These are phyloP conservation scores for Rubia peregrina DNA, from an alignment of 305 asterid species.

Conservation along the genomic window DNA sequence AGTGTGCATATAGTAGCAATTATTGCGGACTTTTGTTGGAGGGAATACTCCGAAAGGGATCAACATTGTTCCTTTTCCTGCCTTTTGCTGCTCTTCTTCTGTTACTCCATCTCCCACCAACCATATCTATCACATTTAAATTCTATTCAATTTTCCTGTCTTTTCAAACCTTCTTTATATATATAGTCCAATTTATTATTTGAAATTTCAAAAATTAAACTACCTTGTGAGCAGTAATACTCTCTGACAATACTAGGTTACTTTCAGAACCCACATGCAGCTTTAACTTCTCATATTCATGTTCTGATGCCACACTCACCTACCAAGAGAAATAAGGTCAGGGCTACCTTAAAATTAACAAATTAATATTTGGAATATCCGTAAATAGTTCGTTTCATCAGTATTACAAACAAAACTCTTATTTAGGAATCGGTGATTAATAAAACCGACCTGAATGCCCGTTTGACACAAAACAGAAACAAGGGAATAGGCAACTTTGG, in stretches of 20 bases:
- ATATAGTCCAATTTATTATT: background rate
- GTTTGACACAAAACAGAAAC: constrained; percentile 37
- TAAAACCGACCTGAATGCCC: constrained; percentile 42
- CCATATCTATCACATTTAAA: constrained; percentile 42
- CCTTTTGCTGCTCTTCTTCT: constrained; percentile 48
- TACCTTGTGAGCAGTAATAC: constrained; percentile 37
- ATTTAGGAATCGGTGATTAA: background rate
- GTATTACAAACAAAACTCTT: background rate
- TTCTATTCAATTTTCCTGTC: background rate
- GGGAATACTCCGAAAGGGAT: constrained; percentile 68
- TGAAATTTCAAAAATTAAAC: background rate
- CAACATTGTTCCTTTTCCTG: constrained; percentile 57
- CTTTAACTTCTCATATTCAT: constrained; percentile 42
- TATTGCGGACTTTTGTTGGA: constrained; percentile 47
- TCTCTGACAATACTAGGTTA: constrained; percentile 28
- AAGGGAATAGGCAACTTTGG: constrained; percentile 47
- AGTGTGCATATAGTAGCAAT: constrained; percentile 45
- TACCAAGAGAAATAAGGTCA: constrained; percentile 12
- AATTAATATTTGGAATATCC: background rate
- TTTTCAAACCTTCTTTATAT: background rate
- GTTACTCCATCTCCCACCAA: constrained; percentile 62
- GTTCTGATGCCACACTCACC: constrained; percentile 36
- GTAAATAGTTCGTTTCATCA: background rate
- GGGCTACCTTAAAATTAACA: background rate
- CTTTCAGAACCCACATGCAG: constrained; percentile 22